Conservation (phyloP, 2,329 filamentous ascomycete species). For the Pyrenochaeta sp. region DNA sequence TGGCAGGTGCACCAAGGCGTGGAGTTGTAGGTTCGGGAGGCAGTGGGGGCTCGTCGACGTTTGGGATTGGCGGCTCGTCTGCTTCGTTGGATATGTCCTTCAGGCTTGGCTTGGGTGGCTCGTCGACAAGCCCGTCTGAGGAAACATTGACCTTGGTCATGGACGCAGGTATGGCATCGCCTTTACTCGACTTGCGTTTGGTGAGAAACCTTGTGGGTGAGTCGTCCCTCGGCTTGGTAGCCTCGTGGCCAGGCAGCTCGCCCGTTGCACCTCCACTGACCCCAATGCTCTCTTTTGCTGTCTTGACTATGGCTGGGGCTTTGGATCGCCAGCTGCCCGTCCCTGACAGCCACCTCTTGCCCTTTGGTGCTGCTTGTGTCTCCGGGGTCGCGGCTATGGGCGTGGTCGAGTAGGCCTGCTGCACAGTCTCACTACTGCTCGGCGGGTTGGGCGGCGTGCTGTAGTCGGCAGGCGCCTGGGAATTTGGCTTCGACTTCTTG, state of each 20-base stretch:
- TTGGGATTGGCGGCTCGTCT: constrained; percentile 17
- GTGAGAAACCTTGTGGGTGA: constrained; percentile 50
- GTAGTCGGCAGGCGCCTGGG: constrained; percentile 36
- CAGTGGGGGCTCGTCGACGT: constrained; percentile 50
- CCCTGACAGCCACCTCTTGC: constrained; percentile 55
- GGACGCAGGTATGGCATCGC: constrained; percentile 54
- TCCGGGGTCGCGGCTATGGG: constrained; percentile 22
- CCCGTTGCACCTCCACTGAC: constrained; percentile 54
- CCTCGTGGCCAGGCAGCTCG: constrained; percentile 46
- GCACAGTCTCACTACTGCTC: constrained; percentile 21
- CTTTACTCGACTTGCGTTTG: constrained; percentile 57
- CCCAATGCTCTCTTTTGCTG: constrained; percentile 57
- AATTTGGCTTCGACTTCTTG: constrained; percentile 54
- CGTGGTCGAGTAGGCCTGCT: constrained; percentile 20
- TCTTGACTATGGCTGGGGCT: constrained; percentile 57
- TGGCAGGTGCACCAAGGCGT: constrained; percentile 15
- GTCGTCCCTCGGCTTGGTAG: constrained; percentile 34
- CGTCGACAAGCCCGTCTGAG: constrained; percentile 44
- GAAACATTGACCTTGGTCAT: constrained; percentile 58
- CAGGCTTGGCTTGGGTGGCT: constrained; percentile 29
- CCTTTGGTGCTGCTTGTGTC: constrained; percentile 32
- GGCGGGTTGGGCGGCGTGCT: constrained; percentile 20
- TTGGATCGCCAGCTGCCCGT: constrained; percentile 57
- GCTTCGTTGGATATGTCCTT: constrained; percentile 14
- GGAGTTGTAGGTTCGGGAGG: constrained; percentile 52